Percentiles rank a stretch among this genome's conserved stretches.
Conservation (phyloP, 2,329 filamentous ascomycete genomes). For the Gliomastix tumulicola region DNA sequence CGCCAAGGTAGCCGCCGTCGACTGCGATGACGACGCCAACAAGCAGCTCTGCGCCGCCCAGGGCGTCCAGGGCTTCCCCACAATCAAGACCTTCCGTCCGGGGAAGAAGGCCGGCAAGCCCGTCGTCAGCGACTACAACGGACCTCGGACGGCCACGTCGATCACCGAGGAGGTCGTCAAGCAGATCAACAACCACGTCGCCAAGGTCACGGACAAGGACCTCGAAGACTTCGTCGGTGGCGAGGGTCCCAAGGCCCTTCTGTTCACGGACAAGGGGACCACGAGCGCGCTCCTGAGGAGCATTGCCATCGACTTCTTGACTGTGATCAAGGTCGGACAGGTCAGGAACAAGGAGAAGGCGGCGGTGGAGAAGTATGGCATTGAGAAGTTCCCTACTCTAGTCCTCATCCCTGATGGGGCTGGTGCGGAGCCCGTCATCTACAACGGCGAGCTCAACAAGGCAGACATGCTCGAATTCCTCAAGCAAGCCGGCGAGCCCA, state of each 20-base stretch:
- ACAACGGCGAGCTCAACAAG: constrained; percentile 82
- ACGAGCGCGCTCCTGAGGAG: constrained; percentile 78
- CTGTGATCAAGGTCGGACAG: constrained; percentile 72
- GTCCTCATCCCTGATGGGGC: constrained; percentile 66
- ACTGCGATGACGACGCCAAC: constrained; percentile 92
- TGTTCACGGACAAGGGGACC: constrained; percentile 91
- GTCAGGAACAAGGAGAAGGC: constrained; percentile 73
- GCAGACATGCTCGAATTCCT: constrained; percentile 75
- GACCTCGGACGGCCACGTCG: constrained; percentile 71
- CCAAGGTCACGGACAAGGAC: constrained; percentile 71
- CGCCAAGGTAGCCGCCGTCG: constrained; percentile 87
- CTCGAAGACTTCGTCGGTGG: constrained; percentile 69
- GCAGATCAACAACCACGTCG: constrained; percentile 89
- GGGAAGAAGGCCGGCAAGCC: constrained; percentile 71
- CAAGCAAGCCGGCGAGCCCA: constrained; percentile 69
- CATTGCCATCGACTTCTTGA: constrained; percentile 85
- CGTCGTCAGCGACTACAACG: constrained; percentile 84
- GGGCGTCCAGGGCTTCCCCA: constrained; percentile 91
- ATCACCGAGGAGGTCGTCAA: constrained; percentile 82
- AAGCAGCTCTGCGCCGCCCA: constrained; percentile 79
- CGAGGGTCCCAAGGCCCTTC: constrained; percentile 71
- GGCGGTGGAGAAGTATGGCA: constrained; percentile 65
- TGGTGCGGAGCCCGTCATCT: constrained; percentile 60
- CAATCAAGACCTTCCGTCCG: constrained; percentile 86
- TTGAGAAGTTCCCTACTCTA: constrained; percentile 73